phyloP scores from a whole-genome alignment of 495 filamentous ascomycete species.

The Penicillium malachiteum region DNA sequence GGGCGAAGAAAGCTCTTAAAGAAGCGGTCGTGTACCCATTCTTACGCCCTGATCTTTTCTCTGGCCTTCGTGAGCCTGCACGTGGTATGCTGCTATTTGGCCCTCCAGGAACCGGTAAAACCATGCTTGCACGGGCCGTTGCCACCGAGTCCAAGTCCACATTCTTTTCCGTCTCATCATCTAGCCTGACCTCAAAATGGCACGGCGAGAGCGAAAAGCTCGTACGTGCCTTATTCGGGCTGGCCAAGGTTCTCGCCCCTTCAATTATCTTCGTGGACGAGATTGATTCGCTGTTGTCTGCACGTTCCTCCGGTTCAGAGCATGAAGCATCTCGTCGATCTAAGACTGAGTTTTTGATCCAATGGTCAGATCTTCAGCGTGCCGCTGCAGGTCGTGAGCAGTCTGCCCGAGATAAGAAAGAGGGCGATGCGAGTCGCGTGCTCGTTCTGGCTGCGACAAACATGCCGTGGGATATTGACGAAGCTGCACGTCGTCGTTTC shows the following conservation, averaged over 20 bases:
- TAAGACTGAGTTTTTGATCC: constrained; percentile 97
- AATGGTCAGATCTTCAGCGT: constrained; percentile 91
- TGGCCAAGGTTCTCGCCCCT: constrained; percentile 87
- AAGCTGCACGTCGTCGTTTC: constrained; percentile 88
- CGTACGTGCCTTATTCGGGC: constrained; percentile 84
- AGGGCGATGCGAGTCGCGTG: constrained; percentile 87
- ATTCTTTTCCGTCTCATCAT: constrained; percentile 96
- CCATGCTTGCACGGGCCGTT: constrained; percentile 94
- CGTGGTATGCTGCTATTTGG: constrained; percentile 96
- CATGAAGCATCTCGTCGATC: constrained; percentile 92
- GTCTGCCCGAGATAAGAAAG: constrained; percentile 61
- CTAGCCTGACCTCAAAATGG: constrained; percentile 92
- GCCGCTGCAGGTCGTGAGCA: constrained; percentile 85
- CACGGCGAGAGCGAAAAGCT: constrained; percentile 96
- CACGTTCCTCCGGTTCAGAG: constrained; percentile 78
- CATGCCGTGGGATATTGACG: constrained; percentile 96
- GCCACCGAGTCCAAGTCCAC: constrained; percentile 94
- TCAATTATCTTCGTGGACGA: constrained; percentile 99
- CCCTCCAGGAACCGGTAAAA: constrained; percentile 95
- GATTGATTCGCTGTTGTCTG: constrained; percentile 90
- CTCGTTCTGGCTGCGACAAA: constrained; percentile 96
- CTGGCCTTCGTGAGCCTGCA: constrained; percentile 90
- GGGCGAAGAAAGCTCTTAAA: constrained; percentile 88
- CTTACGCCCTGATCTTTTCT: constrained; percentile 91
- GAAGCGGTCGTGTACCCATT: constrained; percentile 98